Percentiles rank a stretch among this genome's conserved stretches.
Evolutionary conservation across 495 filamentous ascomycete species (phyloP).

Genomic region (Xylaria acuta): DNA sequence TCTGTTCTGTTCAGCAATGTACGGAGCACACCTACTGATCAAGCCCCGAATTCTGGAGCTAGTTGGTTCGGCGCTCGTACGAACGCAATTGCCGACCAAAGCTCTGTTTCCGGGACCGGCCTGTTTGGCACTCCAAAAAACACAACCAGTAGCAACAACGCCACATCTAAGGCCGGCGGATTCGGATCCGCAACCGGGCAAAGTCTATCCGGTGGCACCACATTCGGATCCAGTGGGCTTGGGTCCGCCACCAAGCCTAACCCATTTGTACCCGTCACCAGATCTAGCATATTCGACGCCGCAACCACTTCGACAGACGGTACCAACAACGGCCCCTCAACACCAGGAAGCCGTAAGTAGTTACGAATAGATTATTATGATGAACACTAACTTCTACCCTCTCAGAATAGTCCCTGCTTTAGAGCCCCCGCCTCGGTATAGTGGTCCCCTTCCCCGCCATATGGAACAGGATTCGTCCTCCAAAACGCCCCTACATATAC

Average conservation of each 20-base stretch:
- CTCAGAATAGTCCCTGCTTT: background rate
- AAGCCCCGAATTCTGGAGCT: background rate
- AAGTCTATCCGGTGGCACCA: too few species aligned
- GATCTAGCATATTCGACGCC: background rate
- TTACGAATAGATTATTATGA: background rate
- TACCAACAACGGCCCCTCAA: background rate
- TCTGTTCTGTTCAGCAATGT: background rate
- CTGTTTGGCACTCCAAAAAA: background rate
- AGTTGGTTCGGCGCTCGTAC: background rate
- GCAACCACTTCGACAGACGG: background rate
- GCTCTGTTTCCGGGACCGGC: background rate
- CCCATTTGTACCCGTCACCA: background rate
- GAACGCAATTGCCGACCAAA: background rate
- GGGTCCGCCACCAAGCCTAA: too few species aligned
- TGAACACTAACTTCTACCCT: background rate
- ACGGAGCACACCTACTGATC: background rate
- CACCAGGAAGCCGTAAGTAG: background rate
- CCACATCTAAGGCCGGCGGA: background rate
- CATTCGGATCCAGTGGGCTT: background rate
- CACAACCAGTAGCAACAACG: background rate
- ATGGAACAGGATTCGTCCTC: background rate
- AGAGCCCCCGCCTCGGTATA: background rate
- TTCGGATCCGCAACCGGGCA: too few species aligned
- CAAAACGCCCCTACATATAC: background rate
- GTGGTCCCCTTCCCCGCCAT: background rate